A percentile compares a stretch with the other conserved stretches of the same genome.
phyloP scores from a whole-genome alignment of 306 rosid species.

The Casuarina equisetifolia region DNA sequence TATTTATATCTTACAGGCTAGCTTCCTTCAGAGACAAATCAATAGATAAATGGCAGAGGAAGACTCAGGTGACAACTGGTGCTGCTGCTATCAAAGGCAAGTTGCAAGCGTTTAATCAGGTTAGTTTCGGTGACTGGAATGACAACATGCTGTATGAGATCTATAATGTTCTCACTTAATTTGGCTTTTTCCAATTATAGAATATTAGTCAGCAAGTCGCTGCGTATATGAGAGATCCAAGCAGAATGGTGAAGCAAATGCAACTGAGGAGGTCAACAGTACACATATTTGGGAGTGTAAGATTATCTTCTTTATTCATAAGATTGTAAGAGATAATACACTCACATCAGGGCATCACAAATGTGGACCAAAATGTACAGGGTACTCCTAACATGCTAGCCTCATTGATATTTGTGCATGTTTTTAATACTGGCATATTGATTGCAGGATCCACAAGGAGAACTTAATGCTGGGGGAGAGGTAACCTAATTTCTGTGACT shows the following conservation, averaged over 20 bases:
- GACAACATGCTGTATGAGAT: background rate
- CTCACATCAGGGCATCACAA: background rate
- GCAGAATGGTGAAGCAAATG: constrained; percentile 88
- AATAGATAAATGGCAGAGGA: constrained; percentile 88
- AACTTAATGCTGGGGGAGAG: constrained; percentile 29
- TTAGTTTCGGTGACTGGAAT: constrained; percentile 33
- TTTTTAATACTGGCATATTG: constrained; percentile 24
- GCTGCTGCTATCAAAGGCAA: constrained; percentile 83
- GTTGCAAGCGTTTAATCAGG: constrained; percentile 92
- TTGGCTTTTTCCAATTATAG: constrained; percentile 38
- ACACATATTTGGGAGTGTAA: constrained; percentile 69
- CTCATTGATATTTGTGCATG: constrained; percentile 6
- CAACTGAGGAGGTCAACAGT: constrained; percentile 59
- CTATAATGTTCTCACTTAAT: constrained; percentile 5
- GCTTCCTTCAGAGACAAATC: constrained; percentile 76
- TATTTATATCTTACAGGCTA: constrained; percentile 54
- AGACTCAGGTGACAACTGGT: constrained; percentile 85
- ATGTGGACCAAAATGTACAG: background rate
- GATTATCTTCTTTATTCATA: constrained; percentile 19
- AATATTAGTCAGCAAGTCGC: constrained; percentile 83
- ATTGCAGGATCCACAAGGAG: constrained; percentile 50
- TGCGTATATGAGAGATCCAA: constrained; percentile 87
- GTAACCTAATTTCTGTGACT: constrained; percentile 30
- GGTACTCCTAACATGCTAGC: background rate
- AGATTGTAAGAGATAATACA: constrained; percentile 1